These are phyloP conservation scores for Fistulina hepatica DNA, from an alignment of 1,284 basidiomycete genomes.

Conservation along the genomic window DNA sequence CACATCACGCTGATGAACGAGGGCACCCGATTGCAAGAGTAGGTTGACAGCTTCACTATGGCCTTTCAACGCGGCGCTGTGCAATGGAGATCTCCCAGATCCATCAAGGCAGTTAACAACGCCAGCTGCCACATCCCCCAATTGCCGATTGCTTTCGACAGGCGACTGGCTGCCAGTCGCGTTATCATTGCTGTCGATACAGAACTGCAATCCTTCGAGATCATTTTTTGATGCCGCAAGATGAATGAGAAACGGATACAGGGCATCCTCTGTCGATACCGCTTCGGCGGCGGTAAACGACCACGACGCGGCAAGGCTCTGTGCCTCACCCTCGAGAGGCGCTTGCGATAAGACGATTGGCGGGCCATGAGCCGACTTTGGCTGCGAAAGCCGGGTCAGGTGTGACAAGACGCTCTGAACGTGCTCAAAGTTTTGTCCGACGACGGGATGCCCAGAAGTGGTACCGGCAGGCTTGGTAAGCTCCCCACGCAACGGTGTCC, in stretches of 20 bases:
- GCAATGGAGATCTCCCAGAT: conserved; percentile 68
- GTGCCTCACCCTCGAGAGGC: conserved; percentile 27
- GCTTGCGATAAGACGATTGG: too few relatives aligned
- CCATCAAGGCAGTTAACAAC: conserved; percentile 62
- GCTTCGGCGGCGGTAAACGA: conserved; percentile 66
- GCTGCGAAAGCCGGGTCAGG: conserved; percentile 50
- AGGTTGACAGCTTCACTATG: conserved; percentile 41
- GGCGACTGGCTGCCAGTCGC: too few relatives aligned
- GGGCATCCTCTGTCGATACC: conserved; percentile 50
- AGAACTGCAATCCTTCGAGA: conserved; percentile 47
- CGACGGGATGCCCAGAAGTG: conserved; percentile 29
- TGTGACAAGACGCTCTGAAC: conserved; percentile 56
- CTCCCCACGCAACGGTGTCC: conserved; percentile 77
- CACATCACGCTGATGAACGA: conserved; percentile 75
- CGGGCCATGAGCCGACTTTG: conserved; percentile 17
- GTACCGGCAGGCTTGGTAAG: conserved; percentile 47
- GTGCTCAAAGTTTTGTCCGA: conserved; percentile 43
- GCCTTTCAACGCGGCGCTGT: conserved; percentile 71
- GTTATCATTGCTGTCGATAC: conserved; percentile 32
- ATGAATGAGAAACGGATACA: conserved; percentile 68
- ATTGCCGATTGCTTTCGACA: conserved; percentile 19
- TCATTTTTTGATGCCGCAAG: conserved; percentile 67
- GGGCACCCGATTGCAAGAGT: conserved; percentile 67
- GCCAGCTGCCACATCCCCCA: conserved; percentile 42
- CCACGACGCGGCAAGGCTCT: conserved; percentile 60